Percentiles rank a stretch among this genome's conserved stretches.
phyloP scores from a whole-genome alignment of 2,329 filamentous ascomycete genomes.

The Apiospora rasikravindrae region DNA sequence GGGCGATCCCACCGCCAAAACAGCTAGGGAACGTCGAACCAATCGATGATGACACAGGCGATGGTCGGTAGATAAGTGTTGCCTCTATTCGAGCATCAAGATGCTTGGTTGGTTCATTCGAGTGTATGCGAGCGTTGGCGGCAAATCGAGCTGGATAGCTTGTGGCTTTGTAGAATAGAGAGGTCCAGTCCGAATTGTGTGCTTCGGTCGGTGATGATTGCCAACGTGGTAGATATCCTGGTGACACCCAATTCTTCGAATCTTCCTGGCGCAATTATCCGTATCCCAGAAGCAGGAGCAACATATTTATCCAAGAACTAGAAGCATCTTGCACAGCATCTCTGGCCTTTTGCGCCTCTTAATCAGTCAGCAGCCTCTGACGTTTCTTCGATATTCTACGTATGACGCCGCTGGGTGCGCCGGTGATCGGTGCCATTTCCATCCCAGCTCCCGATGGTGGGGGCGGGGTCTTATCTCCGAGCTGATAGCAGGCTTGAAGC shows the following conservation, averaged over 20 bases:
- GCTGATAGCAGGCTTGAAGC: constrained; percentile 2
- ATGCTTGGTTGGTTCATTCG: not conserved
- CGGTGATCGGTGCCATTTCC: constrained; percentile 5
- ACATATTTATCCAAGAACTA: not conserved
- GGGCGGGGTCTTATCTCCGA: constrained; percentile 9
- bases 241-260: not conserved
- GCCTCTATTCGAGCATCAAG: too few species aligned
- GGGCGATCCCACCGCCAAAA: not conserved
- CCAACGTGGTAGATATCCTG: not conserved
- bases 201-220: not conserved
- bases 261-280: not conserved
- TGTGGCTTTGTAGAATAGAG: not conserved
- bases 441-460: constrained; percentile 2
- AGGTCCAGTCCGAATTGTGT: not conserved
- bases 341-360: not conserved
- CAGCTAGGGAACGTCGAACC: not conserved
- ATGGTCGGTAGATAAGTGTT: too few species aligned
- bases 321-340: not conserved
- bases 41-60: too few species aligned
- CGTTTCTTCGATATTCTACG: constrained; percentile 11
- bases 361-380: constrained; percentile 8
- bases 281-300: too few species aligned
- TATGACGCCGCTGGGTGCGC: not conserved
- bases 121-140: not conserved
- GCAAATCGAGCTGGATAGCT: not conserved